These are phyloP conservation scores for Triticum turgidum DNA, from an alignment of 176 grass and related monocot genomes.

Conservation along the genomic window DNA sequence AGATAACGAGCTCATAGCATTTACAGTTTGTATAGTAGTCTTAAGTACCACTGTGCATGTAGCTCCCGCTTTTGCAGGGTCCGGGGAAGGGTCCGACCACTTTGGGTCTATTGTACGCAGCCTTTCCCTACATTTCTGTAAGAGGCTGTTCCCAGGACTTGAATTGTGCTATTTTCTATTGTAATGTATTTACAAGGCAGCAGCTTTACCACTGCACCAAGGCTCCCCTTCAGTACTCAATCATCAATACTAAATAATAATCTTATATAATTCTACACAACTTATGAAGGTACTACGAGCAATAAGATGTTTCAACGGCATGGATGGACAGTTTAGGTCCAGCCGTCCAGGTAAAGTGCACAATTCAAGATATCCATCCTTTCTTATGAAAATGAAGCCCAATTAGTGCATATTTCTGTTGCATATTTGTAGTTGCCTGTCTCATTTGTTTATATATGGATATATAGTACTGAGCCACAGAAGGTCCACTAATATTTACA, in stretches of 20 bases:
- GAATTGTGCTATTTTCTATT: too few relatives aligned
- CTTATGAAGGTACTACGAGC: not conserved
- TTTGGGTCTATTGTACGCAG: too few relatives aligned
- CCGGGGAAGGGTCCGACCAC: too few relatives aligned
- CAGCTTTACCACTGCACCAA: too few relatives aligned
- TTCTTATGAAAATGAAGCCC: not conserved
- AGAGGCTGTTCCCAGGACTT: too few relatives aligned
- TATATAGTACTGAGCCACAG: not conserved
- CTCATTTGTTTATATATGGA: not conserved
- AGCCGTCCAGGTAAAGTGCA: not conserved
- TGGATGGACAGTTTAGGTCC: not conserved
- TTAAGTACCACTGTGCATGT: not conserved
- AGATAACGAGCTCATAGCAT: not conserved
- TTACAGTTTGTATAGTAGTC: constrained; percentile 14
- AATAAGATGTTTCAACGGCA: not conserved
- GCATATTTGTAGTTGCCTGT: not conserved
- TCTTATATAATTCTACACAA: constrained; percentile 1
- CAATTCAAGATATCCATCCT: not conserved
- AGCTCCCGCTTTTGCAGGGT: too few relatives aligned
- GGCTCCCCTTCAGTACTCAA: not conserved
- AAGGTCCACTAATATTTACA: not conserved
- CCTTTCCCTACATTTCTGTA: too few relatives aligned
- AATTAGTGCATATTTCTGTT: not conserved
- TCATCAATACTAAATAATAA: not conserved
- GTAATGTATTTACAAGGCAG: too few relatives aligned